Evolutionary conservation across 805 yeast species (phyloP), one percentile per base, ranked within the genome.

Genomic region (Hanseniaspora occidentalis): DNA sequence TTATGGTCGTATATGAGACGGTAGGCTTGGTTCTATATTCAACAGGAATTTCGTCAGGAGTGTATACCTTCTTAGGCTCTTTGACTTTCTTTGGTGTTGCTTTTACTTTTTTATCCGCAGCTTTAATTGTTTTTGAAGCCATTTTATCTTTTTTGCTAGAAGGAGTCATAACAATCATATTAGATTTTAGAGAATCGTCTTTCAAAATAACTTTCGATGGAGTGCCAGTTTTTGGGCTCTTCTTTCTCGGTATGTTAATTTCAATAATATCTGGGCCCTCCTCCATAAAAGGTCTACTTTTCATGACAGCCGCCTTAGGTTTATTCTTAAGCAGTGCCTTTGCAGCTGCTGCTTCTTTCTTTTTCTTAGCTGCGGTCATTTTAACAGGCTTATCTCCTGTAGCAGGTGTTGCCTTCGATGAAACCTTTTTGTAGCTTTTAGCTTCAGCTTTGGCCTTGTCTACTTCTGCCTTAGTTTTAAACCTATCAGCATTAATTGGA

Each of bases 11-110:
- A 56, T 84, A 83, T 1, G 95, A 80, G 38, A 77, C 69, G 9
- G 78, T 70, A 1, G 98, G 98, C 56, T 89, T 92, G 10, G 77
- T 70, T 49, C 95, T 71, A 58, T 74, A 85, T 59, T 83, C 85
- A 43, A 74, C 83, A 1, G 97, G 98, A 36, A 89, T 85, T 51
- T 86, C 96, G 41, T 85, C 94, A 16, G 78, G 62, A 2, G 77
- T 67, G 54, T 83, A 86, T 4, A 78, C 73, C 48, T 73, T 77
- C 54, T 79, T 79, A 43, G 71, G 71, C 50, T 71, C 70, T n/a
- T 57, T 34, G 44, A 41, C 14, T 35, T 34, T 53, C 75, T 76
- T 23, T 67, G 58, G 20, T 65, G 64, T 38, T 60, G 64, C 36
- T 71, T 70, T 11, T 63, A 65, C 56, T 63, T 70, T 17, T 67